phyloP scores from a whole-genome alignment of 345 rosid species.

The Eucalyptus fibrosa region DNA sequence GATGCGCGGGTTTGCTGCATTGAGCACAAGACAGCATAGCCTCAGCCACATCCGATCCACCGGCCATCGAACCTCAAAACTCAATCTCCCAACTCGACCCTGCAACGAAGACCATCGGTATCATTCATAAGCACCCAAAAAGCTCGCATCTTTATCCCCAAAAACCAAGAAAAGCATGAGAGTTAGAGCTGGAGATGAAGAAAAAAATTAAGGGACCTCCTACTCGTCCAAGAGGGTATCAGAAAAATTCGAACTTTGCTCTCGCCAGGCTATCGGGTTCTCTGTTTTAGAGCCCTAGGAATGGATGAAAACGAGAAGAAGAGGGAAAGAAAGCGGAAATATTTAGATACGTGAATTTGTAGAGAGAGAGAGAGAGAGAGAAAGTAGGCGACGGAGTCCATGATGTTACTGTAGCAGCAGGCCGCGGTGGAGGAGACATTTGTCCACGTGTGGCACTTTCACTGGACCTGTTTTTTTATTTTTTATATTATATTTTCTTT shows the following conservation, averaged over 20 bases:
- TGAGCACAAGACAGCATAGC: constrained; percentile 22
- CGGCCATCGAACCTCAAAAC: constrained; percentile 25
- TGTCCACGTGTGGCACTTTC: background rate
- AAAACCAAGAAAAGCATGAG: background rate
- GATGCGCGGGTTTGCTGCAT: constrained; percentile 49
- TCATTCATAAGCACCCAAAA: background rate
- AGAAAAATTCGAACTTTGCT: background rate
- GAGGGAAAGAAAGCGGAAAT: background rate
- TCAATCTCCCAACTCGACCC: background rate
- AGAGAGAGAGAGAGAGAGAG: background rate
- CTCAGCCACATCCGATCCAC: constrained; percentile 30
- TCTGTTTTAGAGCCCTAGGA: background rate
- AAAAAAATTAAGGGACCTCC: background rate
- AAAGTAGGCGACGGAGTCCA: background rate
- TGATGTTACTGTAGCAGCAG: background rate
- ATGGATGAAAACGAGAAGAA: background rate
- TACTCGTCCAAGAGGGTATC: background rate
- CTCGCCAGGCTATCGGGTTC: background rate
- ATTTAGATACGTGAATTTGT: background rate
- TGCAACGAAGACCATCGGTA: background rate
- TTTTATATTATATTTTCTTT: background rate
- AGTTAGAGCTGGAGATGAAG: background rate
- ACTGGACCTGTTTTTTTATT: background rate
- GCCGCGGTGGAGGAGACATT: background rate
- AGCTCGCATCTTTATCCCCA: background rate